phyloP scores from a whole-genome alignment of 192 early-diverging fungal genomes.

The Pilaira anomala region DNA sequence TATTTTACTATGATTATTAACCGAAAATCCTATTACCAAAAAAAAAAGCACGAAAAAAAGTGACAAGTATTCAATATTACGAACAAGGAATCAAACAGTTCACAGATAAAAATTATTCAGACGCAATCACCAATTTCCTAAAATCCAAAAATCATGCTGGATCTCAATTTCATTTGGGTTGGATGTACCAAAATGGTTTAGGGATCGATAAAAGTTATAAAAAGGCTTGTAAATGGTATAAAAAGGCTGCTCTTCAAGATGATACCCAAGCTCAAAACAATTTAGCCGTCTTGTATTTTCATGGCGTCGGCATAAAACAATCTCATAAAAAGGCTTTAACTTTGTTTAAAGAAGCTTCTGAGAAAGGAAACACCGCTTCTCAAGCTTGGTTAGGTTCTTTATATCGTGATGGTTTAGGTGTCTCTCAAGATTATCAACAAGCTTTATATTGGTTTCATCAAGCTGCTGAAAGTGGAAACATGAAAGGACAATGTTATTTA shows the following conservation, averaged over 20 bases:
- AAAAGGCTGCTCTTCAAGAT: background rate
- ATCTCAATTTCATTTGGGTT: background rate
- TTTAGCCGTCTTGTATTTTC: background rate
- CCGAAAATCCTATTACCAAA: no score
- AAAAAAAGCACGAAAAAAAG: no score
- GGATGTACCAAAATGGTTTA: background rate
- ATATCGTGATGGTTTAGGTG: background rate
- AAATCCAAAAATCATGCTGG: background rate
- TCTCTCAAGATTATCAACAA: background rate
- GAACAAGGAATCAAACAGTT: background rate
- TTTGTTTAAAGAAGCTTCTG: background rate
- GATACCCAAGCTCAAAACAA: background rate
- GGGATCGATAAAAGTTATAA: background rate
- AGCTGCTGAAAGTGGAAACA: slow-evolving; percentile 8
- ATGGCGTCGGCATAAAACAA: background rate
- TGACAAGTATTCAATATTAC: background rate
- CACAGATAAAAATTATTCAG: background rate
- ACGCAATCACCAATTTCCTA: no score
- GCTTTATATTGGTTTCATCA: slow-evolving; percentile 11
- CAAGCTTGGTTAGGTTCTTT: background rate
- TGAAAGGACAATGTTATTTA: slow-evolving; percentile 8
- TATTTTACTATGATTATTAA: no score
- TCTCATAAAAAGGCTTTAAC: background rate
- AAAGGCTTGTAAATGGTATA: background rate
- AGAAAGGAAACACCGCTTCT: background rate